A percentile compares a stretch with the other conserved stretches of the same genome.
Conservation (phyloP, 2,329 filamentous ascomycete genomes). For the Nigrograna mackinnonii region DNA sequence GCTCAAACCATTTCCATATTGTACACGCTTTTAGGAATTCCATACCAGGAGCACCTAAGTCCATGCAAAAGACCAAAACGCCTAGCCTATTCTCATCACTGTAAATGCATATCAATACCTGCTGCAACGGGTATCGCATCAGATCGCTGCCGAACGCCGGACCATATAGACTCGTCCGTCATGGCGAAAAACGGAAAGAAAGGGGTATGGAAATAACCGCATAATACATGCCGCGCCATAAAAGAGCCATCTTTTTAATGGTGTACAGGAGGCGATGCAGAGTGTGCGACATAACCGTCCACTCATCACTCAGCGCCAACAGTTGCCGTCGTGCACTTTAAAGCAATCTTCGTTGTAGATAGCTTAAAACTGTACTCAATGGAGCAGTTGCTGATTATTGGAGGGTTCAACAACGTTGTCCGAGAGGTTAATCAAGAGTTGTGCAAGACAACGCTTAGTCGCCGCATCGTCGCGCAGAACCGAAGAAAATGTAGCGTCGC, state of each 20-base stretch:
- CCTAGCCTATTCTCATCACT: too few relatives aligned
- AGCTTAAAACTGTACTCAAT: slow-evolving; percentile 23
- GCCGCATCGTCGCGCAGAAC: slow-evolving; percentile 96
- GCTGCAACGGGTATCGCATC: slow-evolving; percentile 20
- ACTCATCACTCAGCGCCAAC: too few relatives aligned
- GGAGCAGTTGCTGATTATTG: slow-evolving; percentile 41
- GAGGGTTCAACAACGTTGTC: slow-evolving; percentile 72
- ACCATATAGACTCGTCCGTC: slow-evolving; percentile 7
- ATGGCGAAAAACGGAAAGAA: slow-evolving; percentile 11
- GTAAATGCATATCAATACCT: too few relatives aligned
- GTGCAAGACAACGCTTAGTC: slow-evolving; percentile 96
- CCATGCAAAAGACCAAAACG: too few relatives aligned
- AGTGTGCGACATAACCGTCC: too few relatives aligned
- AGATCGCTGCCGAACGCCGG: slow-evolving; percentile 14
- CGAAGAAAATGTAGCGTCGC: slow-evolving; percentile 94
- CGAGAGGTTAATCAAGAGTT: slow-evolving; percentile 93
- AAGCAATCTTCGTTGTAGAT: too few relatives aligned
- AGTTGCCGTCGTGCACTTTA: too few relatives aligned
- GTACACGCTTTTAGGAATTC: too few relatives aligned
- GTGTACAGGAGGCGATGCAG: too few relatives aligned
- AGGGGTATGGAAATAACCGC: slow-evolving; percentile 18
- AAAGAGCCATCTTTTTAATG: too few relatives aligned
- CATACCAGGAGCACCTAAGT: too few relatives aligned
- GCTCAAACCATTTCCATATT: too few relatives aligned
- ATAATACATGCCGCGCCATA: slow-evolving; percentile 7